Evolutionary conservation across 2,329 filamentous ascomycete species (phyloP), one percentile per base, ranked within the genome.

Genomic region (Colletotrichum tamarilloi): DNA sequence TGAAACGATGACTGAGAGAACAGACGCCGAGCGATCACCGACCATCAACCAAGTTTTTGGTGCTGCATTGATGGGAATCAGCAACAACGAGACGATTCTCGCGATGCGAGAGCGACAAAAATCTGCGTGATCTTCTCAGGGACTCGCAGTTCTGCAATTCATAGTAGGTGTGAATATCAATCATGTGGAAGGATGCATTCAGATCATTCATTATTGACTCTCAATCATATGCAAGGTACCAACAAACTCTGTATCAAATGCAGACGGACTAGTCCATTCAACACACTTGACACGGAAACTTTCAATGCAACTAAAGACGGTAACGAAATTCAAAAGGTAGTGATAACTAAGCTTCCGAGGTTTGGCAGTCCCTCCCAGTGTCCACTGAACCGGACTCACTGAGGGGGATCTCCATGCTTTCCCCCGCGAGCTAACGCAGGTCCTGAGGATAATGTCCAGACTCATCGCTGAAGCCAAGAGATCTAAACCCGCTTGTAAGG

Each of bases 1-100:
- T 57, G 70, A 73, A 65, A 73, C 60, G 6, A 42, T 56, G 46
- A 60, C 22, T 56, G 35, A 22, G 4, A n/a, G 32, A n/a, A 32
- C 7, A 30, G 49, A 70, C 22, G 60, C 42, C 56, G 67, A 70
- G 55, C 46, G 1, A 65, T 26, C 22, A 26, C 60, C 60, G 57
- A 24, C 4, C 19, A 16, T 19, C 19, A 26, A 49, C 19, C 59
- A 32, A 57, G n/a, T 3, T 14, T n/a, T 67, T 57, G 16, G 56
- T 62, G 14, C 46, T 26, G 35, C 49, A 63, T 49, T 38, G 57
- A n/a, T 11, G 28, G 28, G 4, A 6, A 14, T 24, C 22, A 7
- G n/a, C 32, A 16, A 24, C 30, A 19, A 57, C 7, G 12, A 62
- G 3, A 30, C 12, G 5, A 24, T n/a, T 35, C 5, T 46, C 28